Conservation (phyloP, 768 basidiomycete species). For the Phallus indusiatus region DNA sequence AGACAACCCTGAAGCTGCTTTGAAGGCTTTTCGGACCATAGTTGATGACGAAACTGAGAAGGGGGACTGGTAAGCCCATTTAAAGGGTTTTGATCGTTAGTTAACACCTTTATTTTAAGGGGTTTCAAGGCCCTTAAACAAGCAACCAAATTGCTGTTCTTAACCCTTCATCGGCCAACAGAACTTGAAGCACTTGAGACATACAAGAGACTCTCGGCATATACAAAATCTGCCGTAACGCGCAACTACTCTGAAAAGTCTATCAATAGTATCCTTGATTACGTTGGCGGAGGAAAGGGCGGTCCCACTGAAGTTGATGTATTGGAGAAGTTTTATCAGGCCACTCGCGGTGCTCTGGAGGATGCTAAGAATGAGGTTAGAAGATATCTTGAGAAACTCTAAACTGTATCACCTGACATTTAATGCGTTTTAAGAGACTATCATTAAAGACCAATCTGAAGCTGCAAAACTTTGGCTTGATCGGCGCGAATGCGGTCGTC, state of each 20-base stretch:
- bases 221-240: conserved; percentile 93
- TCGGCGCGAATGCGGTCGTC: conserved; percentile 77
- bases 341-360: conserved; percentile 77
- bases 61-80: conserved; percentile 75
- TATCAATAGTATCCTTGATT: conserved; percentile 97
- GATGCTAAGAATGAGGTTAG: conserved; percentile 94
- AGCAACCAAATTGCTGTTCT: conserved; percentile 87
- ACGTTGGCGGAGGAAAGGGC: conserved; percentile 65
- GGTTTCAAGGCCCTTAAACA: conserved; percentile 99
- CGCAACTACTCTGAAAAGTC: conserved; percentile 97
- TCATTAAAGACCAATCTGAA: conserved; percentile 96
- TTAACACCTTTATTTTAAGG: conserved; percentile 37
- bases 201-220: conserved; percentile 78
- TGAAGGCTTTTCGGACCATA: conserved; percentile 83
- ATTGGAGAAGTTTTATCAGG: conserved; percentile 92
- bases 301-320: conserved; percentile 51
- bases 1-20: conserved; percentile 83
- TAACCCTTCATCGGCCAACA: conserved; percentile 64
- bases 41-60: conserved; percentile 88
- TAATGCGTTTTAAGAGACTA: conserved; percentile 48
- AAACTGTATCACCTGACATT: too few species aligned
- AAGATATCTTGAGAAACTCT: neutral
- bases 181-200: conserved; percentile 83
- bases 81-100: neutral
- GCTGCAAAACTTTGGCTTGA: conserved; percentile 94